Evolutionary conservation across 176 grass and related monocot species (phyloP).

Genomic region (Avena sativa): DNA sequence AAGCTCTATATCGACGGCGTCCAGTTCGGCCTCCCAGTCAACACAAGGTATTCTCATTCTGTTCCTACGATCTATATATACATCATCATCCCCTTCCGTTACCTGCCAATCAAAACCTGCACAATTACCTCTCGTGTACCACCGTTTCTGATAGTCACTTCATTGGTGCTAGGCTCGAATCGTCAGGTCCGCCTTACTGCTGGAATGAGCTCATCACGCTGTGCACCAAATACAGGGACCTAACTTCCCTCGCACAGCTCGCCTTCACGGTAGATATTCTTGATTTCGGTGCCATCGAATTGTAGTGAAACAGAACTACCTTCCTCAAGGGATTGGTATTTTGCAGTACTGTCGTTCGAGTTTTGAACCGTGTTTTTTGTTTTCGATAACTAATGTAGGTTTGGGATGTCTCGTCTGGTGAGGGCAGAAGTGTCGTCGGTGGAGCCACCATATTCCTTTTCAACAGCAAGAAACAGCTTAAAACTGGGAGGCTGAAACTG

Average conservation of each 20-base stretch:
- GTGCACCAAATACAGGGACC: slow-evolving; percentile 87
- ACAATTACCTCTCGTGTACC: neutral
- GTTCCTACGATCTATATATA: neutral
- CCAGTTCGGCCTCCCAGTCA: slow-evolving; percentile 77
- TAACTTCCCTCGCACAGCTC: slow-evolving; percentile 87
- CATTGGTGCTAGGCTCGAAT: slow-evolving; percentile 61
- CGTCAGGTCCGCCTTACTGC: slow-evolving; percentile 65
- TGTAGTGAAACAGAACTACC: neutral
- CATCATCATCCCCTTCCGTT: neutral
- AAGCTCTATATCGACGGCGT: slow-evolving; percentile 75
- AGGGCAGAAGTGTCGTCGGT: slow-evolving; percentile 58
- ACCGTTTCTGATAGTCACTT: neutral
- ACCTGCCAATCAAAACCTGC: neutral
- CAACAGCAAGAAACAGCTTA: slow-evolving; percentile 92
- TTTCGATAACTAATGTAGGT: slow-evolving; percentile 51
- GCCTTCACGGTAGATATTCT: slow-evolving; percentile 70
- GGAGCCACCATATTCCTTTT: slow-evolving; percentile 87
- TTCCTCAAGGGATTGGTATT: neutral
- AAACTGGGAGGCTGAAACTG: slow-evolving; percentile 86
- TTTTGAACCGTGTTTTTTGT: neutral
- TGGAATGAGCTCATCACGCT: slow-evolving; percentile 92
- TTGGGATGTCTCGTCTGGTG: slow-evolving; percentile 74
- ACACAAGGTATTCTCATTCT: slow-evolving; percentile 58
- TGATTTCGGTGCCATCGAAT: neutral
- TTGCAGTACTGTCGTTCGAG: neutral